These are phyloP conservation scores for Apiospora hydei DNA, from an alignment of 2,329 filamentous ascomycete genomes.

Conservation along the genomic window DNA sequence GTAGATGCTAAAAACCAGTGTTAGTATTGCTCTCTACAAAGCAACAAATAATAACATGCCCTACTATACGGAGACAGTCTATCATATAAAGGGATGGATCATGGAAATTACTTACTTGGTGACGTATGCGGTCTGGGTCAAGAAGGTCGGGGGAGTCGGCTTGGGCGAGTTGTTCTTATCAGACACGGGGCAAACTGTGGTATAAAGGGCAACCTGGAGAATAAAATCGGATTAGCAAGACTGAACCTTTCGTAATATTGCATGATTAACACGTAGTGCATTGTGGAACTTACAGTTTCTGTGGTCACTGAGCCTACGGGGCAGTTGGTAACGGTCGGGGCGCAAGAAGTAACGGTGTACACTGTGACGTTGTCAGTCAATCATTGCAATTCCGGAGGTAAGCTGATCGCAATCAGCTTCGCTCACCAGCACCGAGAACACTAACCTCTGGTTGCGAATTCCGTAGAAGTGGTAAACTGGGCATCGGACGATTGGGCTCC, in stretches of 20 bases:
- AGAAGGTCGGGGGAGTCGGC: not conserved
- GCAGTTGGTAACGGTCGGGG: conserved; percentile 45
- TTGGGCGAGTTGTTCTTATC: not conserved
- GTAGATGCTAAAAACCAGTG: not conserved
- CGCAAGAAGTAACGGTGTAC: conserved; percentile 44
- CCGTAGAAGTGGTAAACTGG: not conserved
- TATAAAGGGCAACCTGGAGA: not conserved
- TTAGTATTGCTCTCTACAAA: too few relatives aligned
- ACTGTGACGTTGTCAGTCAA: conserved; percentile 34
- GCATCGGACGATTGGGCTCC: not conserved
- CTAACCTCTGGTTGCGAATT: too few relatives aligned
- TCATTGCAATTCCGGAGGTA: too few relatives aligned
- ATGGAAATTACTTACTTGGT: not conserved
- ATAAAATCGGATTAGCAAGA: not conserved
- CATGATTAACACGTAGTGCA: not conserved
- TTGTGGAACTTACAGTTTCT: not conserved
- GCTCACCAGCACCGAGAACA: too few relatives aligned
- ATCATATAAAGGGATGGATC: too few relatives aligned
- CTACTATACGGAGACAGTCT: too few relatives aligned
- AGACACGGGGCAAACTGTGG: not conserved
- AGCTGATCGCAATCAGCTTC: too few relatives aligned
- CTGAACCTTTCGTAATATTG: not conserved
- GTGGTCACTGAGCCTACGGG: not conserved
- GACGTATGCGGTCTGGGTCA: not conserved
- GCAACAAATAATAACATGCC: too few relatives aligned